Evolutionary conservation across 768 basidiomycete species (phyloP), one percentile per base, ranked within the genome.

Genomic region (Rhizopogon roseolus): DNA sequence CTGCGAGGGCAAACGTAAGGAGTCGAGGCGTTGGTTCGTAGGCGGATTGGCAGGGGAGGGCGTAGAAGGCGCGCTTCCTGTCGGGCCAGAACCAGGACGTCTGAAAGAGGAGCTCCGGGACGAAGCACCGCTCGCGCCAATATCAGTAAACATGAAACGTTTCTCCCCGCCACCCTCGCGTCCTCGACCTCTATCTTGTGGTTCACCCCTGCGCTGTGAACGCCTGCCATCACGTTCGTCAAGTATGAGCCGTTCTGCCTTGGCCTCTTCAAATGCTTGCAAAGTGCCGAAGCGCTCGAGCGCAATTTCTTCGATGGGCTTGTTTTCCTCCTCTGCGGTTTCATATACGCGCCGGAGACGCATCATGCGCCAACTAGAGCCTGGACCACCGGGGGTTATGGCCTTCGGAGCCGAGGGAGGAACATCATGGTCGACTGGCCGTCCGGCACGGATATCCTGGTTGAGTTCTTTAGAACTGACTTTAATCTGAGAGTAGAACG

Each of bases 331-430:
- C 54, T 92, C 85, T 0, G 90, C 93, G 3, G 89, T 81, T 66
- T 98, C 96, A 64, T 92, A 95, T 1, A 93, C 87, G 14, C 90
- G 80, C 39, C 86, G 82, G 0, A 99, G 81, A 61, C 94, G 93
- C 86, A 91, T 93, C 97, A 98, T 98, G 14, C 97, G 85, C 96
- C 97, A 99, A 64, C 84, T 85, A 2, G 92, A 93, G 10, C 96
- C 96, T 5, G 94, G 89, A 2, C 93, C 93, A 2, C 96, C 96
- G 0, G 93, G 92, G 0, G 80, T 82, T 52, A 74, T 66, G 19
- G 80, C 64, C 66, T 79, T 82, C 5, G 77, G 69, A 46, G 75
- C 71, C 1, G 63, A 58, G 16, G 41, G 37, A 4, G 77, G 64
- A 25, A 73, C 72, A 49, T 75, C 72, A 11, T 73, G 65, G 54